phyloP scores from a whole-genome alignment of 805 yeast species.

The Lachancea cidri region DNA sequence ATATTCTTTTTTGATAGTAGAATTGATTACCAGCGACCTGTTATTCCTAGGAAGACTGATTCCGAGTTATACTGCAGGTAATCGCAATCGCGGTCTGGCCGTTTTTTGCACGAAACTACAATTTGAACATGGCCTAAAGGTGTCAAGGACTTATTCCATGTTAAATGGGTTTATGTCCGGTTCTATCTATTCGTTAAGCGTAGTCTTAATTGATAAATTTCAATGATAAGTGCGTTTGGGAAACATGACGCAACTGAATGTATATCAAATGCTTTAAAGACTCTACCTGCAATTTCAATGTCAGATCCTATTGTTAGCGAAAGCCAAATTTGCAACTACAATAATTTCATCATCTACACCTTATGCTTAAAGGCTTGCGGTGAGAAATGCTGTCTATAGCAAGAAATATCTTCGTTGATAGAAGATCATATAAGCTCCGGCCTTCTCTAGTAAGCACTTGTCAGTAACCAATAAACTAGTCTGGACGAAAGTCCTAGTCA shows the following conservation, averaged over 20 bases:
- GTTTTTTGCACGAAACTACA: conserved; percentile 41
- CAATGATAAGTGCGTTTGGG: conserved; percentile 50
- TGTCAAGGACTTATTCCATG: conserved; percentile 40
- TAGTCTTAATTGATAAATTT: conserved; percentile 55
- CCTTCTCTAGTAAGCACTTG: too few relatives aligned
- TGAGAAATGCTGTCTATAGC: too few relatives aligned
- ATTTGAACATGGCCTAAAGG: conserved; percentile 34
- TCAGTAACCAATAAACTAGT: too few relatives aligned
- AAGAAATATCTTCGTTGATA: too few relatives aligned
- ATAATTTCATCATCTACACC: conserved; percentile 41
- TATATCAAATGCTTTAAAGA: conserved; percentile 49
- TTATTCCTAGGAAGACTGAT: conserved; percentile 43
- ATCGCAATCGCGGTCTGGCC: conserved; percentile 40
- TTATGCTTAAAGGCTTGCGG: too few relatives aligned
- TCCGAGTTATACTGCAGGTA: conserved; percentile 44
- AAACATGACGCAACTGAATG: conserved; percentile 53
- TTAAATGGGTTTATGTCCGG: conserved; percentile 55
- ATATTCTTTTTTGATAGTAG: conserved; percentile 44
- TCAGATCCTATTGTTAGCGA: conserved; percentile 44
- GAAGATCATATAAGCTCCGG: too few relatives aligned
- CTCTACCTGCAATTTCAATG: conserved; percentile 45
- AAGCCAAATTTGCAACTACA: conserved; percentile 32
- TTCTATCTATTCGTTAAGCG: conserved; percentile 52
- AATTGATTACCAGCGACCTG: conserved; percentile 41
- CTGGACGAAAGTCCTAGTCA: too few relatives aligned